These are phyloP conservation scores for Aspergillus nomiae DNA, from an alignment of 2,329 filamentous ascomycete genomes.

Conservation along the genomic window DNA sequence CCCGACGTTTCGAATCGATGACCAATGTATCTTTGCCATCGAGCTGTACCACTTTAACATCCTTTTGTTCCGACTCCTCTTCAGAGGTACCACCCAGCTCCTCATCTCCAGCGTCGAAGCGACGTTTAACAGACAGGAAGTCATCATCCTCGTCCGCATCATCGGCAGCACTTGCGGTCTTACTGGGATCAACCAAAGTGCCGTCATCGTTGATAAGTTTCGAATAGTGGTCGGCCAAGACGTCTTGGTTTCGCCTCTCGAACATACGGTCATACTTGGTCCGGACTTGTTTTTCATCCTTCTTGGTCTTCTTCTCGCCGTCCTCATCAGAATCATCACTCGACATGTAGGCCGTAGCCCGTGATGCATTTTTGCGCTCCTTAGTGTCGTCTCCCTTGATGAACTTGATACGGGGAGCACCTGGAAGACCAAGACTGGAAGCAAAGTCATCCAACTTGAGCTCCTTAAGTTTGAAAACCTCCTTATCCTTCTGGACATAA, in stretches of 20 bases:
- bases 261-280: conserved; percentile 99
- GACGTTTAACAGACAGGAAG: conserved; percentile 86
- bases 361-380: conserved; percentile 80
- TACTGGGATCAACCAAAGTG: conserved; percentile 41
- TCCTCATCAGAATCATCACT: conserved; percentile 55
- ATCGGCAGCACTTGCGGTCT: conserved; percentile 45
- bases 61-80: conserved; percentile 37
- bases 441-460: conserved; percentile 86
- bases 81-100: conserved; percentile 49
- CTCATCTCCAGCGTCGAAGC: conserved; percentile 71
- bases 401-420: conserved; percentile 90
- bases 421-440: conserved; percentile 81
- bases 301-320: conserved; percentile 56
- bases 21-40: conserved; percentile 69
- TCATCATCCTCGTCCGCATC: conserved; percentile 71
- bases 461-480: conserved; percentile 81
- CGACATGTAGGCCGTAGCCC: conserved; percentile 63
- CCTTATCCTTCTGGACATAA: conserved; percentile 86
- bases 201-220: conserved; percentile 73
- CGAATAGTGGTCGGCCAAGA: conserved; percentile 89
- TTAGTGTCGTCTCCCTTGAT: conserved; percentile 87
- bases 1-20: conserved; percentile 90
- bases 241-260: conserved; percentile 92
- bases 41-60: conserved; percentile 51
- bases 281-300: conserved; percentile 65